Evolutionary conservation across 495 filamentous ascomycete genomes (phyloP).

Genomic region (Entonaema liquescens): DNA sequence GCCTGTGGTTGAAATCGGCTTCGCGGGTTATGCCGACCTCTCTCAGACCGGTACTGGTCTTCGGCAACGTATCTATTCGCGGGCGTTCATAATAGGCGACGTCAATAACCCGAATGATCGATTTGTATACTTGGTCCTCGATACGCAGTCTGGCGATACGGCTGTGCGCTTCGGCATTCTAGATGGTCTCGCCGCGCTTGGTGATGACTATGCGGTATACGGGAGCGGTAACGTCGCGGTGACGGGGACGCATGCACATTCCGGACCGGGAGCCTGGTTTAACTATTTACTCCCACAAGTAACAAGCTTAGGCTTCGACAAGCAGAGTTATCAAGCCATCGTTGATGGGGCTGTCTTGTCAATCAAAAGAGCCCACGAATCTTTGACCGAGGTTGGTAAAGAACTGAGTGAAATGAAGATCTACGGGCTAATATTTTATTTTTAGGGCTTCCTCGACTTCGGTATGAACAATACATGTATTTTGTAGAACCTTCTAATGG

Average conservation of each 20-base stretch:
- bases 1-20: conserved; percentile 65
- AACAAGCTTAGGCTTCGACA: conserved; percentile 85
- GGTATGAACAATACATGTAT: conserved; percentile 35
- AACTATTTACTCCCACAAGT: conserved; percentile 97
- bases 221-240: conserved; percentile 83
- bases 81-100: conserved; percentile 89
- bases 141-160: conserved; percentile 86
- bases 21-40: conserved; percentile 77
- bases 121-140: conserved; percentile 87
- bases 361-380: conserved; percentile 84
- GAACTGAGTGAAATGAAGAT: neutral
- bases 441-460: conserved; percentile 57
- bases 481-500: conserved; percentile 29
- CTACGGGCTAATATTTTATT: conserved; percentile 13
- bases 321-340: conserved; percentile 88
- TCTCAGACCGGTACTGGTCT: conserved; percentile 83
- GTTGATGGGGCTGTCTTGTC: conserved; percentile 87
- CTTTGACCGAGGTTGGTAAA: conserved; percentile 67
- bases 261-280: conserved; percentile 91
- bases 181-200: conserved; percentile 70
- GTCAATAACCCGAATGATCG: conserved; percentile 72
- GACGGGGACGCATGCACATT: conserved; percentile 92
- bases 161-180: conserved; percentile 87
- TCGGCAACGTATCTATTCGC: conserved; percentile 84
- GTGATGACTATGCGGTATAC: conserved; percentile 65